Base-by-base conservation (phyloP, 164 flowering plant genomes). In the Warburgia ugandensis region DNA sequence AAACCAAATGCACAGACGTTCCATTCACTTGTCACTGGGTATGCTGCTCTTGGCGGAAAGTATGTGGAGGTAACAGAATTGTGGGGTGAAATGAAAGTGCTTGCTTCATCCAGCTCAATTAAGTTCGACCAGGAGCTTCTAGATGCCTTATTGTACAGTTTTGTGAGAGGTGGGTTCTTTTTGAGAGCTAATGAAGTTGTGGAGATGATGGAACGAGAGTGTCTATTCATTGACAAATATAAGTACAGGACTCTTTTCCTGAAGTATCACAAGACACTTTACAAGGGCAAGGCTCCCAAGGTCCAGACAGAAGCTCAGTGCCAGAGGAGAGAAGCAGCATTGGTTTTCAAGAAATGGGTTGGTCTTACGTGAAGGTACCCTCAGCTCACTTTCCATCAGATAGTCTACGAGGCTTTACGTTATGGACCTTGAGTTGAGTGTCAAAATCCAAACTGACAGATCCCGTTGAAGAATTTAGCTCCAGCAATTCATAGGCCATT, bases 81-180 rank as follows among this genome's bases (percentile, higher is more conserved):
- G 21, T 88, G 97, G 97, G 99, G 94, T 28, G 97, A 86, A 68
- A 92, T 92, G 99, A 92, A 92, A 69, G 67, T 69, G 39, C 56
- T 79, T 62, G 77, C 86, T 52, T 60, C 63, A 56, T 53, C 84
- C 22, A 56, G 74, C 39, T 53, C 78, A 28, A 74, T 89, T 76
- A 84, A 75, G 67, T 86, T 94, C 67, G 97, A 94, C 53, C 88
- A 84, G 59, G 97, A 94, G 57, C 80, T 94, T 30, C 62, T 94
- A 61, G 99, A 94, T 67, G 72, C 97, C 29, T 67, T 89, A 27
- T 80, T 94, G 32, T 94, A 81, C 62, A 78, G 80, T 38, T 94
- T 89, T 69, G 97, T 86, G 20, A 79, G 96, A 48, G 99, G 99
- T 26, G 97, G 97, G 10, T 89, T 94, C 59, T 89, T 94, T 54